Evolutionary conservation across 768 basidiomycete species (phyloP).

Genomic region (Omphalotus guepiniiformis): DNA sequence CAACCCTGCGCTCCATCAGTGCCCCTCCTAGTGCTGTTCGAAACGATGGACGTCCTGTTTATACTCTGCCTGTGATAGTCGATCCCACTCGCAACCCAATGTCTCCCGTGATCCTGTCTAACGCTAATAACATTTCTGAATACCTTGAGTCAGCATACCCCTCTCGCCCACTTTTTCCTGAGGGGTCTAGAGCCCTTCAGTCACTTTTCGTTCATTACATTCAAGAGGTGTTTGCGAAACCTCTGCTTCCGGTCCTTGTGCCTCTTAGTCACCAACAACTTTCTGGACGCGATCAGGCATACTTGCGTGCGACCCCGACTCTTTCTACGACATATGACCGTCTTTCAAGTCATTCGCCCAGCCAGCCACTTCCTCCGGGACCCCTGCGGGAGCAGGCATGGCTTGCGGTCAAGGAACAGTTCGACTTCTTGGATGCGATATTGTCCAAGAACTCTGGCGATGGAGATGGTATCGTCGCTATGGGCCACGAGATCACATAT

Average conservation of each 20-base stretch:
- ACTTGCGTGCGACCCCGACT: conserved; percentile 30
- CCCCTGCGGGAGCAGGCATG: conserved; percentile 43
- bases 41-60: conserved; percentile 56
- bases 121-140: conserved; percentile 60
- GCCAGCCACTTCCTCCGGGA: conserved; percentile 13
- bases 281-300: conserved; percentile 48
- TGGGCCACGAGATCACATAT: conserved; percentile 47
- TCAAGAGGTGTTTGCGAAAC: conserved; percentile 60
- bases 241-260: conserved; percentile 65
- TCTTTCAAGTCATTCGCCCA: conserved; percentile 1
- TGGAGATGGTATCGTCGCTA: conserved; percentile 41
- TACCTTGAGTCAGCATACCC: conserved; percentile 69
- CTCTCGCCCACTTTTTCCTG: conserved; percentile 66
- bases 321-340: neutral
- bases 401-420: conserved; percentile 41
- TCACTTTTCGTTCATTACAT: conserved; percentile 67
- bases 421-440: conserved; percentile 38
- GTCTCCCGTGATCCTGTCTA: conserved; percentile 51
- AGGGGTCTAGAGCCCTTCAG: conserved; percentile 65
- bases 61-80: conserved; percentile 66
- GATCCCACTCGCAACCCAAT: conserved; percentile 47
- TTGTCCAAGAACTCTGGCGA: conserved; percentile 44
- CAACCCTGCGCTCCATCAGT: conserved; percentile 50
- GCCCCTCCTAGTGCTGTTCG: conserved; percentile 53
- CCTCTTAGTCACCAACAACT: conserved; percentile 63